Percentiles rank a stretch among this genome's conserved stretches.
phyloP scores from a whole-genome alignment of 2,329 filamentous ascomycete species.

The Blastomyces percursus region DNA sequence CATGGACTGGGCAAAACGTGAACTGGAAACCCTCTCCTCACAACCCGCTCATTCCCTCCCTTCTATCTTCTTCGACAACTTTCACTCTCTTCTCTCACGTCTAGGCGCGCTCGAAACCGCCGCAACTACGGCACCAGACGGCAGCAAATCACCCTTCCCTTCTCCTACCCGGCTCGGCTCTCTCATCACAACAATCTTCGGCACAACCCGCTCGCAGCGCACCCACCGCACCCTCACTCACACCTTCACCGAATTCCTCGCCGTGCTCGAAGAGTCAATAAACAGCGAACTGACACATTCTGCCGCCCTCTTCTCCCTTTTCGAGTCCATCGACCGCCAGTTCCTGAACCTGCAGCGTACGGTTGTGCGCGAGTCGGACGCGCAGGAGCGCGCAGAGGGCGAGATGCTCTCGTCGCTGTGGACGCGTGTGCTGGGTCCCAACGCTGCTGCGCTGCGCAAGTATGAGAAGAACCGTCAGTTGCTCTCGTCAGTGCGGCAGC shows the following conservation, averaged over 20 bases:
- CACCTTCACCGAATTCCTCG: conserved; percentile 78
- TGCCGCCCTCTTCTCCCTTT: conserved; percentile 72
- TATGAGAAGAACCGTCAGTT: conserved; percentile 83
- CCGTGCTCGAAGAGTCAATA: conserved; percentile 80
- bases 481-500: conserved; percentile 65
- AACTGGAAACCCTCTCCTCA: conserved; percentile 59
- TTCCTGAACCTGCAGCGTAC: conserved; percentile 80
- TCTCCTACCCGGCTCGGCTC: conserved; percentile 56
- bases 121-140: conserved; percentile 13
- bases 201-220: conserved; percentile 67
- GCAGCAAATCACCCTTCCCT: conserved; percentile 8
- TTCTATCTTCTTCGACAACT: conserved; percentile 64
- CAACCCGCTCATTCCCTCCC: conserved; percentile 54
- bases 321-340: conserved; percentile 80
- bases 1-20: conserved; percentile 91
- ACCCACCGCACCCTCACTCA: conserved; percentile 71
- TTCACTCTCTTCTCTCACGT: conserved; percentile 64
- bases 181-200: conserved; percentile 62
- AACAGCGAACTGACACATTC: conserved; percentile 71
- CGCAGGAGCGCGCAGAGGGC: conserved; percentile 67
- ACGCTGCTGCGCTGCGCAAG: conserved; percentile 65
- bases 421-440: conserved; percentile 70
- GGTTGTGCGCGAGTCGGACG: conserved; percentile 70
- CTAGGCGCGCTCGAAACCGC: conserved; percentile 33
- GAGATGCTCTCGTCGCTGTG: conserved; percentile 77